phyloP scores from a whole-genome alignment of 2,329 filamentous ascomycete genomes.

The Elsinoe batatas region DNA sequence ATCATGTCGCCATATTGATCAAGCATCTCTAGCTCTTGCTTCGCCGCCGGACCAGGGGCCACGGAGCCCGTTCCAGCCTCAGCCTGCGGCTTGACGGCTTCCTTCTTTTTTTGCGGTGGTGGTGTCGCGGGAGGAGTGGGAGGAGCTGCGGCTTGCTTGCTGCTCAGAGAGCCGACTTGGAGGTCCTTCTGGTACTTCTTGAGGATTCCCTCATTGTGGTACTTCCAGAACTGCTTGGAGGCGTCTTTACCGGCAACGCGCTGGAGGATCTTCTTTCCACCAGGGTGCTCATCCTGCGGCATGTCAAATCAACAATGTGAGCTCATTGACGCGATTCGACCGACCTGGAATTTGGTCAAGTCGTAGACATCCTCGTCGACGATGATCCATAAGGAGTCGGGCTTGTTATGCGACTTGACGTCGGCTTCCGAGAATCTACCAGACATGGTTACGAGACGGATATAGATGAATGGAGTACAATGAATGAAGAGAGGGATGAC shows the following conservation, averaged over 20 bases:
- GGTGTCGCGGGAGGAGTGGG: slow-evolving; percentile 42
- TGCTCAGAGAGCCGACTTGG: slow-evolving; percentile 78
- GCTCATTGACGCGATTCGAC: neutral
- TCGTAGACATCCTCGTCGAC: slow-evolving; percentile 96
- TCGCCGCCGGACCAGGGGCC: slow-evolving; percentile 30
- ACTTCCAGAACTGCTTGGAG: slow-evolving; percentile 58
- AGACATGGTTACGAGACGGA: slow-evolving; percentile 53
- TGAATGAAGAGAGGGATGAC: neutral
- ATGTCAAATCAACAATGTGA: slow-evolving; percentile 46
- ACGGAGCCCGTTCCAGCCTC: slow-evolving; percentile 46
- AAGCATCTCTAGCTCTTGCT: slow-evolving; percentile 58
- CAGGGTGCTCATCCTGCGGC: slow-evolving; percentile 42
- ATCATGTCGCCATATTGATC: slow-evolving; percentile 80
- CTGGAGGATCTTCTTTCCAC: slow-evolving; percentile 57
- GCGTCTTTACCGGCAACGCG: slow-evolving; percentile 57
- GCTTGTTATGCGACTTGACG: slow-evolving; percentile 85
- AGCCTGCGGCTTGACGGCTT: slow-evolving; percentile 47
- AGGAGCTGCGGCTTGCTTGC: slow-evolving; percentile 56
- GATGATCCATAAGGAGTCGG: slow-evolving; percentile 76
- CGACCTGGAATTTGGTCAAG: slow-evolving; percentile 55
- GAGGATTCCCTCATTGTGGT: slow-evolving; percentile 72
- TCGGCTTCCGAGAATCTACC: slow-evolving; percentile 76
- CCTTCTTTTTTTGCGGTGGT: slow-evolving; percentile 35
- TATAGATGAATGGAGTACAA: neutral
- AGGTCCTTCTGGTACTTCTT: slow-evolving; percentile 72